These are phyloP conservation scores for Infundibulicybe gibba DNA, from an alignment of 768 basidiomycete genomes.

Conservation along the genomic window DNA sequence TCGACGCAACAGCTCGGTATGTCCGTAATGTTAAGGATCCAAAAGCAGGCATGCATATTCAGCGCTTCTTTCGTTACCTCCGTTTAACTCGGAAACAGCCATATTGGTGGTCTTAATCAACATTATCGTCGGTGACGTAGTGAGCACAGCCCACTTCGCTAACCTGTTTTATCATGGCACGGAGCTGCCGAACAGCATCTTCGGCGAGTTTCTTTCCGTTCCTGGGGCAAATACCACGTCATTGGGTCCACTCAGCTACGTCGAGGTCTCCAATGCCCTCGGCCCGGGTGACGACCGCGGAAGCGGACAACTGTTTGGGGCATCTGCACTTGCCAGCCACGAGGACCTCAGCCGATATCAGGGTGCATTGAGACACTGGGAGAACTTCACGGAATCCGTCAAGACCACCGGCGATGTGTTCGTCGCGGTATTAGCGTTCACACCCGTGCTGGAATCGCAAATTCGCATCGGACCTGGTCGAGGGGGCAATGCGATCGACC, in stretches of 20 bases:
- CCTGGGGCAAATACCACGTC: constrained; percentile 18
- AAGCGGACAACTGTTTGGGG: constrained; percentile 31
- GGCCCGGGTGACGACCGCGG: constrained; percentile 24
- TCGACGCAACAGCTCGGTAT: constrained; percentile 32
- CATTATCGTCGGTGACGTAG: constrained; percentile 15
- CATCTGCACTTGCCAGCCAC: constrained; percentile 26
- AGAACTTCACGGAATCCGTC: constrained; percentile 20
- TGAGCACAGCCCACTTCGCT: constrained; percentile 20
- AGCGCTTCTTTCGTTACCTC: neutral
- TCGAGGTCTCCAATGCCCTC: constrained; percentile 27
- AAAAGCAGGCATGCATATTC: constrained; percentile 26
- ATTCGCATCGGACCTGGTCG: constrained; percentile 25
- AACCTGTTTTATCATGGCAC: constrained; percentile 34
- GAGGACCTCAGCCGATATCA: constrained; percentile 20
- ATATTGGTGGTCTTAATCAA: constrained; percentile 20
- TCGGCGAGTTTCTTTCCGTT: constrained; percentile 36
- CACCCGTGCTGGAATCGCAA: constrained; percentile 30
- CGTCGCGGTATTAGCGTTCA: constrained; percentile 29
- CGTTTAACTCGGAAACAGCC: constrained; percentile 10
- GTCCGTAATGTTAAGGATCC: constrained; percentile 32
- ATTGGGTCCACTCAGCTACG: constrained; percentile 29
- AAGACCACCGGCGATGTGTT: constrained; percentile 12
- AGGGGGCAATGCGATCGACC: constrained; percentile 35
- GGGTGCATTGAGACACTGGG: constrained; percentile 27
- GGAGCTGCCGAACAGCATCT: constrained; percentile 25